phyloP scores from a whole-genome alignment of 768 basidiomycete genomes.

The Auricularia heimuer region DNA sequence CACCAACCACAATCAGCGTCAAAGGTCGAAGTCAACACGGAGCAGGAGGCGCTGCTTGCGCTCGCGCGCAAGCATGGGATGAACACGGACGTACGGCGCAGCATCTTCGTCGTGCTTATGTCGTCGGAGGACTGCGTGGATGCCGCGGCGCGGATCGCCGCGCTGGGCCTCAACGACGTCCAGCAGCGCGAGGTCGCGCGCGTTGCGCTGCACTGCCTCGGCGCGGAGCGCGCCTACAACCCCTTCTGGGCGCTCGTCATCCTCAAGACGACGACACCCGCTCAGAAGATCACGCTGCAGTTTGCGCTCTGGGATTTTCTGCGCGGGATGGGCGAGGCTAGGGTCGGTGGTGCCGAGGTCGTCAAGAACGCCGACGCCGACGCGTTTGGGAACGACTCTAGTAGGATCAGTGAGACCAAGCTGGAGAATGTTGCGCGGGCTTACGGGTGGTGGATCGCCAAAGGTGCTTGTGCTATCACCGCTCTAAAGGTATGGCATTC shows the following conservation, averaged over 20 bases:
- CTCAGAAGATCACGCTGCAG: conserved; percentile 86
- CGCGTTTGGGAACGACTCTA: conserved; percentile 29
- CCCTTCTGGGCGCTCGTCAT: conserved; percentile 5
- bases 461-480: conserved; percentile 61
- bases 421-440: conserved; percentile 69
- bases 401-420: conserved; percentile 43
- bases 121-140: conserved; percentile 83
- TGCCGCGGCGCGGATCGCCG: conserved; percentile 78
- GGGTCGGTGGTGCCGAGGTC: conserved; percentile 69
- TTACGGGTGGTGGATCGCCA: conserved; percentile 90
- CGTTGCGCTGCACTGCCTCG: conserved; percentile 85
- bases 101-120: conserved; percentile 91
- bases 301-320: conserved; percentile 96
- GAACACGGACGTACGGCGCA: conserved; percentile 92
- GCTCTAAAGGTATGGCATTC: conserved; percentile 64
- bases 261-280: conserved; percentile 42
- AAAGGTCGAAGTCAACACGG: conserved; percentile 19
- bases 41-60: conserved; percentile 44
- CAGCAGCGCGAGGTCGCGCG: conserved; percentile 95
- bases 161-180: conserved; percentile 73
- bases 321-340: conserved; percentile 77
- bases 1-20: conserved; percentile 32
- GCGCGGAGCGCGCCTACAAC: conserved; percentile 50
- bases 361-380: conserved; percentile 48
- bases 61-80: conserved; percentile 94